phyloP scores from a whole-genome alignment of 148 eudicot species.

The Vaccinium darrowii region DNA sequence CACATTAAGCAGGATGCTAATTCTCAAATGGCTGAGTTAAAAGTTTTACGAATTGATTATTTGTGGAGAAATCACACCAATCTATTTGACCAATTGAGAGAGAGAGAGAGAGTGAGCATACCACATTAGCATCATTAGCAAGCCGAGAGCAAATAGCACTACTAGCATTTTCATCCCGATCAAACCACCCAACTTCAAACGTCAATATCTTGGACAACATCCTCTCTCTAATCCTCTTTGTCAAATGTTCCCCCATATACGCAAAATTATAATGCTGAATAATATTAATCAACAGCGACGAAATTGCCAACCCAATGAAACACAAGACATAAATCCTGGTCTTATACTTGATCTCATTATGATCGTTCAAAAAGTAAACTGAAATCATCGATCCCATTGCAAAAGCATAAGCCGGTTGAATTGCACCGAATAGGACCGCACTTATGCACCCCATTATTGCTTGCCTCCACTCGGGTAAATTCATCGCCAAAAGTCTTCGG shows the following conservation, averaged over 20 bases:
- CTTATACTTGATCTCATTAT: background rate
- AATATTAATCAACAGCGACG: background rate
- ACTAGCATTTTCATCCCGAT: conserved; percentile 1
- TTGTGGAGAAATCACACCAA: background rate
- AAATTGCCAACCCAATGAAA: background rate
- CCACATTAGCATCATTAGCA: background rate
- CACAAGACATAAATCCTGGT: background rate
- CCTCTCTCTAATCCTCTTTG: conserved; percentile 3
- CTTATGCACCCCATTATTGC: background rate
- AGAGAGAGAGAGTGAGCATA: background rate
- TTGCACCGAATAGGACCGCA: background rate
- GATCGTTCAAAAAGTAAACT: background rate
- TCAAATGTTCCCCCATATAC: background rate
- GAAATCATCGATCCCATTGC: conserved; percentile 1
- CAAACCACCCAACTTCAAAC: conserved; percentile 7
- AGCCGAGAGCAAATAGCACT: background rate
- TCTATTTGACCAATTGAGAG: background rate
- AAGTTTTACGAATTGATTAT: too few species aligned
- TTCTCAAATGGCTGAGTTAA: too few species aligned
- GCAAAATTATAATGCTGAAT: conserved; percentile 1
- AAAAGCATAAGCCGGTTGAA: background rate
- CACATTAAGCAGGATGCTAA: background rate
- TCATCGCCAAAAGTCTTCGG: background rate
- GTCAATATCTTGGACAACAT: background rate
- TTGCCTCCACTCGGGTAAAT: background rate